phyloP scores from a whole-genome alignment of 108 stramenopile species.

The Schizochytrium sp. region DNA sequence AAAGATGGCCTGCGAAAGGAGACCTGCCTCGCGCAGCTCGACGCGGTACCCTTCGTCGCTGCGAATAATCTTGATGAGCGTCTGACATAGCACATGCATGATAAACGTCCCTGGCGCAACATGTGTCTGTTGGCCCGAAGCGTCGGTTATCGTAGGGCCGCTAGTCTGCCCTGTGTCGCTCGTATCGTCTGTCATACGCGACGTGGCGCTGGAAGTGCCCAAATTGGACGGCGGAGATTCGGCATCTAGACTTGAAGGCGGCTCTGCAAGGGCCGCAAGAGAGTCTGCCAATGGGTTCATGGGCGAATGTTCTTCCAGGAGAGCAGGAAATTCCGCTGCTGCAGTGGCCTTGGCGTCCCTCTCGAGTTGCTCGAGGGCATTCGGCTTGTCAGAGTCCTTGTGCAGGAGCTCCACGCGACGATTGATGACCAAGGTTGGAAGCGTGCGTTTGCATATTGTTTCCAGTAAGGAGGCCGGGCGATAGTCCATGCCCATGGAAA shows the following conservation, averaged over 20 bases:
- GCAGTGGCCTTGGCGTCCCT: neutral
- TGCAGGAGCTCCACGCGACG: neutral
- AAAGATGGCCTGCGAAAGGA: neutral
- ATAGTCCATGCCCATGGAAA: conserved; percentile 18
- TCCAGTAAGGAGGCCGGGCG: neutral
- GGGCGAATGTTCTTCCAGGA: neutral
- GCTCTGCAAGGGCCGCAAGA: neutral
- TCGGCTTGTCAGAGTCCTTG: neutral
- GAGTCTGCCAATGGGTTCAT: neutral
- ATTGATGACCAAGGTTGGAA: neutral
- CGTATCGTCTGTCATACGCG: neutral
- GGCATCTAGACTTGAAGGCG: neutral
- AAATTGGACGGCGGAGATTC: neutral
- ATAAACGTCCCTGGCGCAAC: neutral
- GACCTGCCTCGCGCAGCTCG: neutral
- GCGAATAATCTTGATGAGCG: neutral
- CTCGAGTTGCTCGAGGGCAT: neutral
- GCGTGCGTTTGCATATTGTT: neutral
- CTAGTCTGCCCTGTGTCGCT: neutral
- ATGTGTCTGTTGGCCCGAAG: neutral
- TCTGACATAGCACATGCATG: neutral
- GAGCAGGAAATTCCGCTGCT: neutral
- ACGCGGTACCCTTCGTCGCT: neutral
- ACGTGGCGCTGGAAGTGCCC: neutral
- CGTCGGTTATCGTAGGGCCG: neutral